Conservation (phyloP, 768 basidiomycete genomes). For the Podaxis rugospora region DNA sequence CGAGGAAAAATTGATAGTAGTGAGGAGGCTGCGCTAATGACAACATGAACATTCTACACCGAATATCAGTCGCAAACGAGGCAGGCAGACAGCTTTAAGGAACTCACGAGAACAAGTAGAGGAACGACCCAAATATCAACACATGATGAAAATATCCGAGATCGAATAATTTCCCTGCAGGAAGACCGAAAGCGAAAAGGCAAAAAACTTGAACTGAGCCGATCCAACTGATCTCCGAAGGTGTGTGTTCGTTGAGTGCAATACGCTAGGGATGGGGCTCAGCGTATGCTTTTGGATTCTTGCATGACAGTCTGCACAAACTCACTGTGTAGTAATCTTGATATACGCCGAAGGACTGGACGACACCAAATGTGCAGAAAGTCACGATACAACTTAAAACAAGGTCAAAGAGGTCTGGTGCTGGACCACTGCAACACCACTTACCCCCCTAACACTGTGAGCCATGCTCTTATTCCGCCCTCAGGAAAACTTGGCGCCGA, state of each 20-base stretch:
- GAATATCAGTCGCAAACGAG: not conserved
- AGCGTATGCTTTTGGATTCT: not conserved
- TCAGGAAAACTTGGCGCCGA: constrained; percentile 31
- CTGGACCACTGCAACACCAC: constrained; percentile 13
- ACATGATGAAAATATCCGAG: constrained; percentile 45
- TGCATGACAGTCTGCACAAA: not conserved
- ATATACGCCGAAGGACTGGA: constrained; percentile 48
- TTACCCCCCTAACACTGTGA: constrained; percentile 43
- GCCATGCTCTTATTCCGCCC: constrained; percentile 41
- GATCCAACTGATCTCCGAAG: constrained; percentile 46
- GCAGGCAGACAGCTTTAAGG: not conserved
- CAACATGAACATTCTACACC: constrained; percentile 42
- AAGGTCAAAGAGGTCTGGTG: not conserved
- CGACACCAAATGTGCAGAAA: constrained; percentile 46
- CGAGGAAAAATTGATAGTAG: constrained; percentile 49
- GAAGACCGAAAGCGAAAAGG: constrained; percentile 40
- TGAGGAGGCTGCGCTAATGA: constrained; percentile 42
- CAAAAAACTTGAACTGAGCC: constrained; percentile 48
- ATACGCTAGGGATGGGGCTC: constrained; percentile 22
- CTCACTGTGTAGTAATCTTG: constrained; percentile 47
- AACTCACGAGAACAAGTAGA: constrained; percentile 41
- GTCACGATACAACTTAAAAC: constrained; percentile 32
- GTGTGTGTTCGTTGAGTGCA: constrained; percentile 31
- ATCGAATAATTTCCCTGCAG: constrained; percentile 42
- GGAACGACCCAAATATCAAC: constrained; percentile 30